These are phyloP conservation scores for Viola pubescens DNA, from an alignment of 441 rosid species.

Conservation along the genomic window DNA sequence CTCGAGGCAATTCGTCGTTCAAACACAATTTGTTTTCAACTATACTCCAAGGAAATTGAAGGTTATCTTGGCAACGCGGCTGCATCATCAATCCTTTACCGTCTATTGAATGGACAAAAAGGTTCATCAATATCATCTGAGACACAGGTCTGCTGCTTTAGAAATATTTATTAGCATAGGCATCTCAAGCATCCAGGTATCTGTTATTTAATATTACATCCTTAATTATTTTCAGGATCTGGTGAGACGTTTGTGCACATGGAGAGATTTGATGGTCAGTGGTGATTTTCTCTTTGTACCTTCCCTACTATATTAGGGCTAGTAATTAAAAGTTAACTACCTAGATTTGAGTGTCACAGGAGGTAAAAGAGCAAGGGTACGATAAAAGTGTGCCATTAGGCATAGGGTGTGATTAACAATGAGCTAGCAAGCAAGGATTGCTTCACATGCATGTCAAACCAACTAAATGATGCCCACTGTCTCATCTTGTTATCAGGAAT, in stretches of 20 bases:
- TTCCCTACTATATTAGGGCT: slow-evolving; percentile 11
- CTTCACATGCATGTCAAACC: too few relatives aligned
- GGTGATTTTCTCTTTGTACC: slow-evolving; percentile 4
- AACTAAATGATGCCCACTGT: too few relatives aligned
- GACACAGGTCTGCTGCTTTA: slow-evolving; percentile 46
- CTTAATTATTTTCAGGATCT: slow-evolving; percentile 52
- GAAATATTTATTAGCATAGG: slow-evolving; percentile 2
- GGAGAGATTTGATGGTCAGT: slow-evolving; percentile 96
- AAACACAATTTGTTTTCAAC: slow-evolving; percentile 71
- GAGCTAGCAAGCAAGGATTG: too few relatives aligned
- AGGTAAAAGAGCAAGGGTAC: too few relatives aligned
- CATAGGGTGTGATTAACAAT: too few relatives aligned
- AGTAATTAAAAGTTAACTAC: too few relatives aligned
- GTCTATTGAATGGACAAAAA: slow-evolving; percentile 52
- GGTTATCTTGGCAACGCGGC: slow-evolving; percentile 73
- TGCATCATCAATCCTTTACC: slow-evolving; percentile 67
- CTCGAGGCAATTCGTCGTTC: slow-evolving; percentile 89
- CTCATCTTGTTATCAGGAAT: not conserved
- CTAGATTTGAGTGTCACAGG: too few relatives aligned
- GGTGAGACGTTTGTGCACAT: slow-evolving; percentile 68
- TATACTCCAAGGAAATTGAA: slow-evolving; percentile 68
- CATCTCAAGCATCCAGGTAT: slow-evolving; percentile 6
- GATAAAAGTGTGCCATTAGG: too few relatives aligned
- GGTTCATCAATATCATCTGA: slow-evolving; percentile 36
- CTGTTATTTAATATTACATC: slow-evolving; percentile 14